Base-by-base conservation (phyloP, 805 yeast genomes). In the Ogataea naganishii region DNA sequence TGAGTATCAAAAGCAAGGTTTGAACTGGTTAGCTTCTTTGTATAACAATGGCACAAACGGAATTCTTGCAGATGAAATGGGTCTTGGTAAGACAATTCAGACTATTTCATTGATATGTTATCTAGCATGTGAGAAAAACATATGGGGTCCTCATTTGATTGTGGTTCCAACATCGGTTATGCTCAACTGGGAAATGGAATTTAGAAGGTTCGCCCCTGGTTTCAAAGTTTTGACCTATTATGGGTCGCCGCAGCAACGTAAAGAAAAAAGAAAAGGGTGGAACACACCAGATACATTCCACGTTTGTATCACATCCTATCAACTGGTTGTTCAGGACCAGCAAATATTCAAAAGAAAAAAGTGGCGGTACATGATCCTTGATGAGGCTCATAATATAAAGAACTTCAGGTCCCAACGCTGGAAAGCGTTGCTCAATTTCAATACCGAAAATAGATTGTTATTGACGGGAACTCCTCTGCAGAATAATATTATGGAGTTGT, bases 151-250 rank as follows among this genome's bases (percentile, higher is more conserved):
- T 0, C 99, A 92, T 61, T 62, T 92, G 32, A 88, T 92, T 57
- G 78, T 92, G 36, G 99, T 92, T 4, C 99, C 99, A 4, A 92
- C 99, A 0, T 84, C 96, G 11, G 99, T 92, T 6, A 77, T 92
- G 77, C 71, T 92, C 31, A 92, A 92, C 49, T 92, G 99, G 99
- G 99, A 92, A 53, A 89, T 94, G 96, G 99, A 92, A 49, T 88
- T 92, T 59, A 92, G 94, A 48, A 74, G 95, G 45, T 92, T 92
- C 64, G 96, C 96, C 1, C 99, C 99, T 0, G 99, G 98, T 0
- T 81, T 92, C 53, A 89, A 94, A 53, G 92, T 92, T 3, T 51
- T 92, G 51, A 92, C 97, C 0, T 92, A 92, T 53, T 92, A 89
- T 47, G 99, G 99, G 0, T 78, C 94, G 11, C 98, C 97, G 0